A percentile compares a stretch with the other conserved stretches of the same genome.
These are phyloP conservation scores for Salix suchowensis DNA, from an alignment of 345 rosid genomes.

Conservation along the genomic window DNA sequence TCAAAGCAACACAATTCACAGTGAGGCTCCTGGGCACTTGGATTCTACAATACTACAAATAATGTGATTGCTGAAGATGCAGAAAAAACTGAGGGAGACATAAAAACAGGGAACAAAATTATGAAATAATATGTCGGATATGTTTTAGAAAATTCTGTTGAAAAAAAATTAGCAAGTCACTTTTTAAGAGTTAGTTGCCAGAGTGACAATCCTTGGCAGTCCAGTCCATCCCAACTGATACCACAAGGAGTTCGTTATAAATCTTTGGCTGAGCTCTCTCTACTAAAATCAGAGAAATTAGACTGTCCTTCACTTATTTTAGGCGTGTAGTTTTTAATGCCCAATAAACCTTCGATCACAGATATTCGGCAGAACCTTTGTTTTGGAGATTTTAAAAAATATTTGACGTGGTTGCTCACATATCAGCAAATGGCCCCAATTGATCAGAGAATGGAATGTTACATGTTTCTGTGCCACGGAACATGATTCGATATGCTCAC, in stretches of 20 bases:
- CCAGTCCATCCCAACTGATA: background rate
- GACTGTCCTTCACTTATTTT: background rate
- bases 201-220: background rate
- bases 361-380: background rate
- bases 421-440: background rate
- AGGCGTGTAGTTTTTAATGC: background rate
- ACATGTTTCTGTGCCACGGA: background rate
- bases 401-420: background rate
- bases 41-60: background rate
- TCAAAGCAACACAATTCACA: background rate
- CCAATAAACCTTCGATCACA: background rate
- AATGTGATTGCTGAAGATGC: background rate
- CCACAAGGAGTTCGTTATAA: background rate
- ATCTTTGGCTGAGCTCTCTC: background rate
- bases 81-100: background rate
- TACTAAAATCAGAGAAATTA: background rate
- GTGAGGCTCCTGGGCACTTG: background rate
- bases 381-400: background rate
- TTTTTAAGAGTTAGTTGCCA: background rate
- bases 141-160: background rate
- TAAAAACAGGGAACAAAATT: background rate
- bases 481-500: background rate
- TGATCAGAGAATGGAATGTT: background rate
- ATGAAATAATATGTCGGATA: background rate
- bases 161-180: background rate